Base-by-base conservation (phyloP, 345 rosid genomes). In the Dipteronia sinensis region DNA sequence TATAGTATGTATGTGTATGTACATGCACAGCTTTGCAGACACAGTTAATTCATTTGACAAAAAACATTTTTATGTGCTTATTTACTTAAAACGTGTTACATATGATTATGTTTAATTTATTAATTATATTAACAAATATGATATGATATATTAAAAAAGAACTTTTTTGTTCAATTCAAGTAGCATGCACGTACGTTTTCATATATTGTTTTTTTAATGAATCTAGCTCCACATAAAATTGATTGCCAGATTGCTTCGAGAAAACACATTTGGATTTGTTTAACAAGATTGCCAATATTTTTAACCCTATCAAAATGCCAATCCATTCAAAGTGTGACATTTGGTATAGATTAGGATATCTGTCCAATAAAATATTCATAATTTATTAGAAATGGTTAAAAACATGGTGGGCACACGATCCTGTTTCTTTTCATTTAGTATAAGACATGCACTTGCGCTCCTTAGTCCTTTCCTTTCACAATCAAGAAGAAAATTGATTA, bases 191-290 rank as follows among this genome's bases (percentile, higher is more conserved):
- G 40, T n/a, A n/a, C n/a, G n/a, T n/a, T n/a, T n/a, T n/a, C 17
- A 27, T 27, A 27, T 27, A 27, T 27, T 27, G 4, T 38, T 38
- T 20, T 20, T 42, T 2, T 51, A 15, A 19, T 15, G 61, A 19
- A 31, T n/a, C 42, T 27, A 27, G 27, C 65, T 78, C 56, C 49
- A 15, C 23, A 9, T 31, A 19, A 25, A 19, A 59, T 20, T 29
- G 10, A 34, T 44, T 49, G 73, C 79, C 81, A 79, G 73, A 31
- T 76, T 75, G 82, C 77, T 66, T 82, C 38, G 38, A 16, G 31
- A 25, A 70, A 65, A 20, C 73, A 82, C 81, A 75, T 75, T 25
- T 70, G 55, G 19, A 44, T 65, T 64, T 44, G 16, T 13, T 47
- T 15, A 56, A 31, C 46, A 53, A 64, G 47, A 16, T 9, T 34